These are phyloP conservation scores for Gymnopilus junonius DNA, from an alignment of 768 basidiomycete species.

Conservation along the genomic window DNA sequence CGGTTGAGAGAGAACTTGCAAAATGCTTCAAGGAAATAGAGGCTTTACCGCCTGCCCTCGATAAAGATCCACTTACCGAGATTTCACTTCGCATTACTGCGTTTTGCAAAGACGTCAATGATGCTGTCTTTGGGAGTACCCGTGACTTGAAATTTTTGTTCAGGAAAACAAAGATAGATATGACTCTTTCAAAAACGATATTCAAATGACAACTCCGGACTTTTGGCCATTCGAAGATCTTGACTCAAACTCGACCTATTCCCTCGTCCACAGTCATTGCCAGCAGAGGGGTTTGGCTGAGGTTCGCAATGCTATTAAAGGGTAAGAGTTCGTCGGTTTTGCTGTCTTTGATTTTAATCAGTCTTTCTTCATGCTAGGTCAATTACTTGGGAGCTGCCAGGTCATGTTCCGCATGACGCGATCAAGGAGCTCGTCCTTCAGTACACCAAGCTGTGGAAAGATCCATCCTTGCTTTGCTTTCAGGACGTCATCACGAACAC, in stretches of 20 bases:
- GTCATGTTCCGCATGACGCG: slow-evolving; percentile 39
- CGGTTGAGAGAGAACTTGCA: slow-evolving; percentile 43
- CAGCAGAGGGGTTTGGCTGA: slow-evolving; percentile 20
- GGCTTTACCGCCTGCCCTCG: slow-evolving; percentile 42
- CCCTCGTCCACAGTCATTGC: not conserved
- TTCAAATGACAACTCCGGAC: slow-evolving; percentile 37
- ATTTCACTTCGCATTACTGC: slow-evolving; percentile 45
- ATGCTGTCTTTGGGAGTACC: not conserved
- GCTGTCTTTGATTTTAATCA: not conserved
- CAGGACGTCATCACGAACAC: slow-evolving; percentile 21
- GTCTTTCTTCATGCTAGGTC: slow-evolving; percentile 25
- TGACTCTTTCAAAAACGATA: slow-evolving; percentile 30
- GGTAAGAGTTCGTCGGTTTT: slow-evolving; percentile 23
- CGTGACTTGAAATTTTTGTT: slow-evolving; percentile 28
- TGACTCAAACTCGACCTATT: not conserved
- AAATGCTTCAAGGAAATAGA: slow-evolving; percentile 36
- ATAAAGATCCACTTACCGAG: slow-evolving; percentile 46
- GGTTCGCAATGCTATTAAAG: slow-evolving; percentile 32
- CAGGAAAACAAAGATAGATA: slow-evolving; percentile 34
- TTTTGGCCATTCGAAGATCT: slow-evolving; percentile 31
- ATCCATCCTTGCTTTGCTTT: slow-evolving; percentile 34
- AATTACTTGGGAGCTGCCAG: slow-evolving; percentile 42
- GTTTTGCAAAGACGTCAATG: slow-evolving; percentile 43
- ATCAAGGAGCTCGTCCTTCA: slow-evolving; percentile 29
- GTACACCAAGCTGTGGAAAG: slow-evolving; percentile 33